phyloP scores from a whole-genome alignment of 1,139 yeast species.

The Diutina siamensis region DNA sequence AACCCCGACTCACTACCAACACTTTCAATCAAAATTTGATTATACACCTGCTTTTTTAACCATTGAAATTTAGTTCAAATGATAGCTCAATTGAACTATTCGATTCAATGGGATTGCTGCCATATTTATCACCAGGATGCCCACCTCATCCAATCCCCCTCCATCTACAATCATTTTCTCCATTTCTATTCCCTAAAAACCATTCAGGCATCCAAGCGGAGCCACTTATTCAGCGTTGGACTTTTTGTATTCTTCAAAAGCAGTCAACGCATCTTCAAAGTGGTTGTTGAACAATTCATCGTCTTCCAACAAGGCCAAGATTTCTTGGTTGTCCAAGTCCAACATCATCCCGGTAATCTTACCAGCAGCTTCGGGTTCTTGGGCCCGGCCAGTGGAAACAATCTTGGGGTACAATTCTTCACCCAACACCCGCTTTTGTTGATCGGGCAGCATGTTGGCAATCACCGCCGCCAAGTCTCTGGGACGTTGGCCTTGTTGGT shows the following conservation, averaged over 20 bases:
- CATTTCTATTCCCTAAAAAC: constrained; percentile 4
- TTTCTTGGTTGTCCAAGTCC: constrained; percentile 89
- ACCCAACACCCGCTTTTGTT: constrained; percentile 95
- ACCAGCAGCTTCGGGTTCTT: constrained; percentile 93
- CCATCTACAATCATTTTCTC: neutral
- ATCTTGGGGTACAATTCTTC: constrained; percentile 96
- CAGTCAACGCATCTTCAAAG: constrained; percentile 90
- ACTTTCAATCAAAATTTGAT: too few relatives aligned
- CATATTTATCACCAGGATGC: too few relatives aligned
- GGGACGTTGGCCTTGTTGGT: constrained; percentile 21
- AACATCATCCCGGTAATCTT: constrained; percentile 98
- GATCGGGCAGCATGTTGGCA: constrained; percentile 65
- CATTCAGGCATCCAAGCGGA: neutral
- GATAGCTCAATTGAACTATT: too few relatives aligned
- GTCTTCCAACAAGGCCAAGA: constrained; percentile 78
- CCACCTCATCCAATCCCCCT: neutral
- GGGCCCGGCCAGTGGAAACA: constrained; percentile 75
- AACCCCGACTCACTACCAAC: too few relatives aligned
- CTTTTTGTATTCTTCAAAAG: constrained; percentile 72
- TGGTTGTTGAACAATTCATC: constrained; percentile 85
- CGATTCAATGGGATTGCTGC: too few relatives aligned
- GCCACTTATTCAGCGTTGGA: constrained; percentile 2
- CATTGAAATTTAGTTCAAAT: too few relatives aligned
- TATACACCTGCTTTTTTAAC: too few relatives aligned
- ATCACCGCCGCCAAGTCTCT: constrained; percentile 47